Evolutionary conservation across 2,329 filamentous ascomycete species (phyloP).

Genomic region (Cordyceps cateniannulata): DNA sequence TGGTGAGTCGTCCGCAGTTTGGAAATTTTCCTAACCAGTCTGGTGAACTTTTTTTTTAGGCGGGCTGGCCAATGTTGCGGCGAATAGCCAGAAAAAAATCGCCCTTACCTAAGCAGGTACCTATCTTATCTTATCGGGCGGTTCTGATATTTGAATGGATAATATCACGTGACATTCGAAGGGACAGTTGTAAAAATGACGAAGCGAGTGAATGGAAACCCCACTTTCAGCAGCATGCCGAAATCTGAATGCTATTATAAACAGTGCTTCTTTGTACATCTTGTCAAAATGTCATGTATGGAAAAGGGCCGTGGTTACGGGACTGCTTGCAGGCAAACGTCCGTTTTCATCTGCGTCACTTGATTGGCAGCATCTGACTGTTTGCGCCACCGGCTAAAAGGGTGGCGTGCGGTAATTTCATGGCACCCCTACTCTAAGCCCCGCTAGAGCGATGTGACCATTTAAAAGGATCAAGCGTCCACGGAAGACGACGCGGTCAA

Average conservation of each 20-base stretch:
- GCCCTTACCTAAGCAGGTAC: constrained; percentile 12
- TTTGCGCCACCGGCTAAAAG: constrained; percentile 13
- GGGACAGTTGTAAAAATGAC: not conserved
- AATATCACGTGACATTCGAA: not conserved
- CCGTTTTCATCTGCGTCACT: constrained; percentile 12
- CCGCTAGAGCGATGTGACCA: constrained; percentile 10
- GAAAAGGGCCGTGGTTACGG: not conserved
- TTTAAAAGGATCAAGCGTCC: not conserved
- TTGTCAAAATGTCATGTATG: no score
- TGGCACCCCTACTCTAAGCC: constrained; percentile 4
- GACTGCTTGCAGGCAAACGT: constrained; percentile 7
- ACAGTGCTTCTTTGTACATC: not conserved
- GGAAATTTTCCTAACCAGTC: constrained; percentile 12
- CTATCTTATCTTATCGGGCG: constrained; percentile 9
- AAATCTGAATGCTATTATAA: not conserved
- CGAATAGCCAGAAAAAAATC: not conserved
- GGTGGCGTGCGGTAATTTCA: constrained; percentile 13
- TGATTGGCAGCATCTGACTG: constrained; percentile 1
- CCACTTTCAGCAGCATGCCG: not conserved
- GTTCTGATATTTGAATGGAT: not conserved
- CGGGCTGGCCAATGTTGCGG: constrained; percentile 8
- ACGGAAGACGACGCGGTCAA: not conserved
- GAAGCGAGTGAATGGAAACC: not conserved
- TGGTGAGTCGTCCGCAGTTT: not conserved
- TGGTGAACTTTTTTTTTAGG: constrained; percentile 17